Percentiles rank a stretch among this genome's conserved stretches.
phyloP scores from a whole-genome alignment of 306 rosid genomes.

The Malus sieversii region DNA sequence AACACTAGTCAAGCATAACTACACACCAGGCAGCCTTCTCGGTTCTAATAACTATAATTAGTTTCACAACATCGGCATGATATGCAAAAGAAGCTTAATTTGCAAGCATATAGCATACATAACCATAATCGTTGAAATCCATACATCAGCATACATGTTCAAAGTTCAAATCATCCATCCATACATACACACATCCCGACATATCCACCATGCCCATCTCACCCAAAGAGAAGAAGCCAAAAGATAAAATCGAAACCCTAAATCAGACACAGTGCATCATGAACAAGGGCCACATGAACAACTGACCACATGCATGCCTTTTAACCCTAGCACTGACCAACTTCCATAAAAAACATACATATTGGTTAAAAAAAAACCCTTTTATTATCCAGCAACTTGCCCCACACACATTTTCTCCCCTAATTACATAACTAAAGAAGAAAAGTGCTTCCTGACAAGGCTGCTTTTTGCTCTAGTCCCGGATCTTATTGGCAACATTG shows the following conservation, averaged over 20 bases:
- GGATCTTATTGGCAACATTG: conserved; percentile 75
- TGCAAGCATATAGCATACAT: conserved; percentile 19
- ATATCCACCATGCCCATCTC: conserved; percentile 11
- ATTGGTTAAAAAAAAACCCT: not conserved
- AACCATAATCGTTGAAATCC: conserved; percentile 21
- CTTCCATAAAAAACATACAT: not conserved
- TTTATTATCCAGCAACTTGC: conserved; percentile 26
- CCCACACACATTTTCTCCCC: conserved; percentile 18
- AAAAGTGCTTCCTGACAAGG: not conserved
- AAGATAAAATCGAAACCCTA: not conserved
- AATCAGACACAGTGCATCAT: conserved; percentile 24
- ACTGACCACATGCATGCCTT: not conserved
- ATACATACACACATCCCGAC: conserved; percentile 23
- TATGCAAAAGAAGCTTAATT: not conserved
- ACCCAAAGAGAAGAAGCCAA: not conserved
- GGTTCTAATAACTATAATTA: no score
- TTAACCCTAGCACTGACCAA: not conserved
- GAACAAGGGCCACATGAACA: not conserved
- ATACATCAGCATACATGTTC: conserved; percentile 18
- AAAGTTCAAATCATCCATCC: conserved; percentile 12
- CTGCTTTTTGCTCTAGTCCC: conserved; percentile 32
- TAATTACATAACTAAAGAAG: conserved; percentile 15
- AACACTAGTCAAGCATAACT: not conserved
- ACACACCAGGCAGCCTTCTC: no score
- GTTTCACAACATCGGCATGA: not conserved